Evolutionary conservation across 2,329 filamentous ascomycete genomes (phyloP).

Genomic region (Aureobasidium uvarum): DNA sequence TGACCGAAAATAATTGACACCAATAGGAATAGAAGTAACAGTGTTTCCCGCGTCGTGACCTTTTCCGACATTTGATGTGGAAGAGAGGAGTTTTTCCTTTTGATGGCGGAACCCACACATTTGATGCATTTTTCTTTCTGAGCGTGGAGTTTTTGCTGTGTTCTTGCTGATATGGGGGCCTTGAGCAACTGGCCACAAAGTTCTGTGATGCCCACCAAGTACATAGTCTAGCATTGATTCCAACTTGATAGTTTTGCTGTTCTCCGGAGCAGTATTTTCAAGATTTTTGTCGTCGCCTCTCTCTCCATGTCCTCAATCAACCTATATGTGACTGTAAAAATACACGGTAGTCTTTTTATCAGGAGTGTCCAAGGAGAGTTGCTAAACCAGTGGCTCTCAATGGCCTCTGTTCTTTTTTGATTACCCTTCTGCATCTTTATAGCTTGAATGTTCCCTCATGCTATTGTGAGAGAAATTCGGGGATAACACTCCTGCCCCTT

Average conservation of each 20-base stretch:
- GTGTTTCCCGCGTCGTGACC: constrained; percentile 15
- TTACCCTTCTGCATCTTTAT: neutral
- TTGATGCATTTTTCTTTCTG: neutral
- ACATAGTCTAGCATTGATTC: neutral
- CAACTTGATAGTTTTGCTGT: neutral
- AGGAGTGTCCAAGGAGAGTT: neutral
- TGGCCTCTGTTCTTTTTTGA: neutral
- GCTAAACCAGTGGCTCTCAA: neutral
- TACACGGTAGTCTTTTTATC: neutral
- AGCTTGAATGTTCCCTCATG: neutral
- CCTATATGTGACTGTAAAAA: neutral
- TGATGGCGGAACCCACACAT: neutral
- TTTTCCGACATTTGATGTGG: constrained; percentile 12
- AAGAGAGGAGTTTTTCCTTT: neutral
- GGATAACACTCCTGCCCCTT: too few species aligned
- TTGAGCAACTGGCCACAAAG: neutral
- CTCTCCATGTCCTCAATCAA: neutral
- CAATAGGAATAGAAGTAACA: too few species aligned
- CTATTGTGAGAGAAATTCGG: too few species aligned
- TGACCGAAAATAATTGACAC: too few species aligned
- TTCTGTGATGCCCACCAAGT: neutral
- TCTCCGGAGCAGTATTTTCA: neutral
- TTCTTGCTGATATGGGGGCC: too few species aligned
- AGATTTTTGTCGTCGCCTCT: neutral
- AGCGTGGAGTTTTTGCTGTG: constrained; percentile 7